Evolutionary conservation across 2,329 filamentous ascomycete species (phyloP), one percentile per base, ranked within the genome.

Genomic region (Diplocarpon mali): DNA sequence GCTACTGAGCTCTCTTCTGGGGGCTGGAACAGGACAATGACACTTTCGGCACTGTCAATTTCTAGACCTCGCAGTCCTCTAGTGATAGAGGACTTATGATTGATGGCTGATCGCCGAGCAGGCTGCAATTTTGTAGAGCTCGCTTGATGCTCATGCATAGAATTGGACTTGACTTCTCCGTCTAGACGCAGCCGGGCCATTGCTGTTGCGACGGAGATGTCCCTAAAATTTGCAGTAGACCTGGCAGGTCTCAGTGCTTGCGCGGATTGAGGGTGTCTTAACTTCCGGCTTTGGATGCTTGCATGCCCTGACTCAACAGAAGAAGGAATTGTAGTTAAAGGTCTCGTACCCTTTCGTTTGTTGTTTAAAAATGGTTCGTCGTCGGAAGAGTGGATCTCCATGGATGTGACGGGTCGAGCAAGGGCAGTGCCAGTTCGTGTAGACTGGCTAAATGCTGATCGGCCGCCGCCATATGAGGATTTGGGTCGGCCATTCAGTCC

Each of bases 291-390:
- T 44, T 48, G 57, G 53, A 53, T 40, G 45, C 45, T 54, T 52
- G 41, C 39, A 51, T 58, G 44, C 51, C 44, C 51, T 50, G 44
- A 51, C 46, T 41, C 46, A 47, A 56, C 46, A 42, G 48, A 53
- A 52, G 53, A 54, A 49, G 50, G 53, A 53, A 54, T 58, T 46
- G 50, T 63, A 62, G 52, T 57, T 55, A 60, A 59, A 55, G 55
- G 57, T 53, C 55, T 40, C 69, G 62, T 75, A 76, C 73, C 70
- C 66, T 73, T 72, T 63, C 68, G 61, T 62, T 69, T 72, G 48
- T 65, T 65, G 44, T 46, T 46, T 24, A 49, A 47, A 45, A 30
- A 47, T 16, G 44, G 47, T 41, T 56, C 54, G 35, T 56, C 52
- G 64, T 68, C 55, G 10, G 39, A 31, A 57, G 58, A 48, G 49